These are phyloP conservation scores for Chrysosphaeria jannelii DNA, from an alignment of 2,329 filamentous ascomycete genomes.

Conservation along the genomic window DNA sequence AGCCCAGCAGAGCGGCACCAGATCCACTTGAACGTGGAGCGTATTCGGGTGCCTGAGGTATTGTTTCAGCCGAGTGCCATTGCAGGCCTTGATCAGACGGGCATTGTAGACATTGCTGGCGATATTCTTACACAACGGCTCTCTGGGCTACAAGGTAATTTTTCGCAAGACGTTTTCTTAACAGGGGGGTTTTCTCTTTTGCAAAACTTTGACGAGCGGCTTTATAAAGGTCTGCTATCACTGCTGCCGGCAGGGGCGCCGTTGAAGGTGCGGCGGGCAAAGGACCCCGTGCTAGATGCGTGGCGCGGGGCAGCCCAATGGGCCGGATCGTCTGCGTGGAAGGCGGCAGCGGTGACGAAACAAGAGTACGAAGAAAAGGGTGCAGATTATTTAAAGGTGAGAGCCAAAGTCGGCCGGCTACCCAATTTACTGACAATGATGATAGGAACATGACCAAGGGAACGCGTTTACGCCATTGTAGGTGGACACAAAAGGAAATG, in stretches of 20 bases:
- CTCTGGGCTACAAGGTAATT: conserved; percentile 19
- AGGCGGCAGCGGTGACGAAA: conserved; percentile 35
- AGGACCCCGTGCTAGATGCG: conserved; percentile 54
- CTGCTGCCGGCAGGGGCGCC: conserved; percentile 38
- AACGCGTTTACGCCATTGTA: conserved; percentile 14
- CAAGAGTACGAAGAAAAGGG: conserved; percentile 84
- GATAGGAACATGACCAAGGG: conserved; percentile 33
- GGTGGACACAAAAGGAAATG: background rate
- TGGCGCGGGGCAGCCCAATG: conserved; percentile 83
- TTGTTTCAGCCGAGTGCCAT: conserved; percentile 67
- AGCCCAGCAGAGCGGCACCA: conserved; percentile 58
- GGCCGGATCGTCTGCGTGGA: conserved; percentile 32
- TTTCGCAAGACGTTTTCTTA: conserved; percentile 68
- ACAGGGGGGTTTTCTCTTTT: conserved; percentile 86
- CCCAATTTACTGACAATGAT: background rate
- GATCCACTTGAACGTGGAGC: conserved; percentile 85
- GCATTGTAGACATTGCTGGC: conserved; percentile 69
- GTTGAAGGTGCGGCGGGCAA: conserved; percentile 41
- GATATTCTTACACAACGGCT: conserved; percentile 73
- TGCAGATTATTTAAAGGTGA: conserved; percentile 67
- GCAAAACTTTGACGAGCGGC: conserved; percentile 54
- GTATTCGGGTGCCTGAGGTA: conserved; percentile 78
- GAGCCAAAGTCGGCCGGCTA: too few relatives aligned
- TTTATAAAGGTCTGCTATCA: conserved; percentile 40
- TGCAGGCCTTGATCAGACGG: conserved; percentile 76